Base-by-base conservation (phyloP, 129 eudicot species). In the Helianthus annuus region DNA sequence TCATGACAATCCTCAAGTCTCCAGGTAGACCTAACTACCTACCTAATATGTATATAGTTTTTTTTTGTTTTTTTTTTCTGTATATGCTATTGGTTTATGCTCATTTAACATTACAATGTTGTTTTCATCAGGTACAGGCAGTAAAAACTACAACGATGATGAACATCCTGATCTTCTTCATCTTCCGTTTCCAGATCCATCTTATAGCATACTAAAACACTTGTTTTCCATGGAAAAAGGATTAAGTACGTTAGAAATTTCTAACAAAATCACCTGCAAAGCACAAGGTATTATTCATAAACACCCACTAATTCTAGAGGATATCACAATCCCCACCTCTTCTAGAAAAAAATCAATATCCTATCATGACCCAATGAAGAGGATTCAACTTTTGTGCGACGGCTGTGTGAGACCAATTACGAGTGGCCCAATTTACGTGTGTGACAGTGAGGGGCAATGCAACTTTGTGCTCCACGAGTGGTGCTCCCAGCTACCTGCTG, bases 391-490 rank as follows among this genome's bases (percentile, higher is more conserved):
- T 59, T 59, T 59, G 16, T 59, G 65, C 4, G 13, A 59, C 1
- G 65, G 17, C 6, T 59, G 65, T 27, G 1, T 59, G 44, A 27
- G 65, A 59, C 65, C 65, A 29, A 59, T 59, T 29, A 59, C 1
- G 4, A 59, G 16, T 4, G 13, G 2, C 0, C 65, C 65, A 4
- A 29, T 59, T 10, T 59, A 59, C 42, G 6, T 59, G 42, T 59
- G 65, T 59, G 65, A 10, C 17, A 29, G 12, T 27, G 42, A 59
- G 15, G 63, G 10, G n/a, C 38, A 57, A 22, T 59, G 65, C 65
- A 59, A 59, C 39, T 59, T 11, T 59, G 65, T 59, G 4, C 65
- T 59, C 17, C 65, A 59, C 10, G 65, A 59, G 65, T 59, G 65
- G 65, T 59, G 65, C 40, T 27, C 65, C 3, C 65, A 44, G 27